These are phyloP conservation scores for Trametes villosa DNA, from an alignment of 768 basidiomycete genomes.

Conservation along the genomic window DNA sequence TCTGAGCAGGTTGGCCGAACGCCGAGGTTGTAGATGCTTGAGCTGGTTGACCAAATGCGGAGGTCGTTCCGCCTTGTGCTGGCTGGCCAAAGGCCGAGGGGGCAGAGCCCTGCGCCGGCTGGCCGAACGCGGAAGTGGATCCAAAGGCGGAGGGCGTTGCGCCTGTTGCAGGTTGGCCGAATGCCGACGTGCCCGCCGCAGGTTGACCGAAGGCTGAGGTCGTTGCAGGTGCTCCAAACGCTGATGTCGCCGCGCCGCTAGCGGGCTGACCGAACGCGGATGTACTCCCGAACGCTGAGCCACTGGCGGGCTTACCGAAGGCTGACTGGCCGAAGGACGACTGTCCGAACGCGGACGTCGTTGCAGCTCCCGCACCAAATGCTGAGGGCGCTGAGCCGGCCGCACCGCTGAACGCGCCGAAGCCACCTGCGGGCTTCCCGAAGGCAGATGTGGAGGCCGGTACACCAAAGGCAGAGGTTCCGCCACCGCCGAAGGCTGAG, in stretches of 20 bases:
- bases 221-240: constrained; percentile 37
- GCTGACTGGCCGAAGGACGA: constrained; percentile 18
- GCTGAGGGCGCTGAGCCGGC: constrained; percentile 20
- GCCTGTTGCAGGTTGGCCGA: constrained; percentile 26
- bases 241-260: constrained; percentile 39
- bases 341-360: constrained; percentile 31
- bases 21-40: constrained; percentile 20
- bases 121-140: constrained; percentile 33
- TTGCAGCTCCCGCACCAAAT: constrained; percentile 13
- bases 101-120: constrained; percentile 23
- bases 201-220: constrained; percentile 34
- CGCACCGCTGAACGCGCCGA: constrained; percentile 17
- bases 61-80: constrained; percentile 17
- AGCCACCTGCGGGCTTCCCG: constrained; percentile 34
- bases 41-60: constrained; percentile 25
- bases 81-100: constrained; percentile 32
- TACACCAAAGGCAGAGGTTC: constrained; percentile 31
- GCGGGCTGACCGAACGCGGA: constrained; percentile 30
- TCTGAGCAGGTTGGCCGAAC: constrained; percentile 28
- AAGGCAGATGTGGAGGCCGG: constrained; percentile 42
- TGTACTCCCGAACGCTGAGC: constrained; percentile 22
- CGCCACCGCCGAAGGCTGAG: constrained; percentile 20
- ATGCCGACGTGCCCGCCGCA: constrained; percentile 33
- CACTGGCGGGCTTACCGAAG: constrained; percentile 14
- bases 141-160: constrained; percentile 41